Evolutionary conservation across 176 grass and related monocot genomes (phyloP).

Genomic region (Thinopyrum elongatum): DNA sequence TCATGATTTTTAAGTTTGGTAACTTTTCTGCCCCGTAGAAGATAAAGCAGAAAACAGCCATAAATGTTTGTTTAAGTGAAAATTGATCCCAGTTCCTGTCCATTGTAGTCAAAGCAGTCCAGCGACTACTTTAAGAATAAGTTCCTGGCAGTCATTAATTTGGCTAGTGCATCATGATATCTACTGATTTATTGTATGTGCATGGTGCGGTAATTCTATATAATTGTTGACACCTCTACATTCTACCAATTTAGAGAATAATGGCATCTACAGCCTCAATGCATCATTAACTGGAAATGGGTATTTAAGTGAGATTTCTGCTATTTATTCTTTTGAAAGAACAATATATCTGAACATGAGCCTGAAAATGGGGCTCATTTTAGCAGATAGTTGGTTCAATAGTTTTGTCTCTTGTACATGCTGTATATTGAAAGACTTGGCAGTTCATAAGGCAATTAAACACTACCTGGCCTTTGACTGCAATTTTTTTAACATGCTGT

Average conservation of each 20-base stretch:
- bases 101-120: background rate
- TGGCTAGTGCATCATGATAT: background rate
- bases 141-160: background rate
- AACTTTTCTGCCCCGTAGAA: background rate
- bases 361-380: background rate
- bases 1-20: background rate
- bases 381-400: background rate
- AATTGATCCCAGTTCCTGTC: slow-evolving; percentile 5
- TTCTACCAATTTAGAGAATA: background rate
- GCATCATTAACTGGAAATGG: background rate
- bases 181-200: slow-evolving; percentile 10
- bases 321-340: background rate
- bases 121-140: slow-evolving; percentile 17
- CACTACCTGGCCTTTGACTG: background rate
- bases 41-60: background rate
- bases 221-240: background rate
- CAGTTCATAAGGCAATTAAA: background rate
- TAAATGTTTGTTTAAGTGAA: background rate
- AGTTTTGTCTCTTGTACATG: background rate
- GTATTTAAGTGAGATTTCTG: background rate
- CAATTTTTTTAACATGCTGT: background rate
- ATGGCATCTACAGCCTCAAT: background rate
- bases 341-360: background rate
- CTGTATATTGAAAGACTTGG: background rate
- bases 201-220: slow-evolving; percentile 6